A percentile compares a stretch with the other conserved stretches of the same genome.
Evolutionary conservation across 1,284 basidiomycete genomes (phyloP).

Genomic region (Anthracocystis panici-leucophaei): DNA sequence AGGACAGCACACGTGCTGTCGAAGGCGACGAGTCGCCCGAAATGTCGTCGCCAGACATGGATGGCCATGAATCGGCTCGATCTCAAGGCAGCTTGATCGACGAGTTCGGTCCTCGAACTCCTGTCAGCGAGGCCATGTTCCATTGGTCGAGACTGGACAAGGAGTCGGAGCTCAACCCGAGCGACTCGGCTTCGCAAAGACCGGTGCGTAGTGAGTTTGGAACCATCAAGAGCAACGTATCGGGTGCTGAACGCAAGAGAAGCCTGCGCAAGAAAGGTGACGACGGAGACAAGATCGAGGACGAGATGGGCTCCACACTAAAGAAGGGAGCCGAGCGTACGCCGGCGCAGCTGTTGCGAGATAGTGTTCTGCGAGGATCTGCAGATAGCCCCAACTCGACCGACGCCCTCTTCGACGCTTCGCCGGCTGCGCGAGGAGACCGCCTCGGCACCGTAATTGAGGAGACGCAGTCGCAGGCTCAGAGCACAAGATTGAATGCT

Average conservation of each 20-base stretch:
- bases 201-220: slow-evolving; percentile 55
- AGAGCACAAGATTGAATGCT: slow-evolving; percentile 41
- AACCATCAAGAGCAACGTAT: slow-evolving; percentile 43
- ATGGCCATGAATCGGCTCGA: slow-evolving; percentile 46
- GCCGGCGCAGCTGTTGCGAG: slow-evolving; percentile 49
- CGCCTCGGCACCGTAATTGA: slow-evolving; percentile 57
- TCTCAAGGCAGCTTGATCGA: slow-evolving; percentile 49
- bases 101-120: slow-evolving; percentile 57
- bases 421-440: slow-evolving; percentile 16
- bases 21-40: slow-evolving; percentile 16
- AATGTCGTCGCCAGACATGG: slow-evolving; percentile 40
- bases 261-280: slow-evolving; percentile 22
- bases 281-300: slow-evolving; percentile 1
- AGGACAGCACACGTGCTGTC: slow-evolving; percentile 5
- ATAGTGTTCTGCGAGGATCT: slow-evolving; percentile 30
- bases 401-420: slow-evolving; percentile 26
- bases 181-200: slow-evolving; percentile 60
- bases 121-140: slow-evolving; percentile 54
- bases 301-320: slow-evolving; percentile 1
- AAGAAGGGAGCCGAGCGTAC: slow-evolving; percentile 20
- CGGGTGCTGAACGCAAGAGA: slow-evolving; percentile 24
- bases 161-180: slow-evolving; percentile 50
- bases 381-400: slow-evolving; percentile 9
- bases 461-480: slow-evolving; percentile 57
- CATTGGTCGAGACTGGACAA: slow-evolving; percentile 44